A percentile compares a stretch with the other conserved stretches of the same genome.
These are phyloP conservation scores for Hypomyces perniciosus DNA, from an alignment of 2,329 filamentous ascomycete genomes.

Conservation along the genomic window DNA sequence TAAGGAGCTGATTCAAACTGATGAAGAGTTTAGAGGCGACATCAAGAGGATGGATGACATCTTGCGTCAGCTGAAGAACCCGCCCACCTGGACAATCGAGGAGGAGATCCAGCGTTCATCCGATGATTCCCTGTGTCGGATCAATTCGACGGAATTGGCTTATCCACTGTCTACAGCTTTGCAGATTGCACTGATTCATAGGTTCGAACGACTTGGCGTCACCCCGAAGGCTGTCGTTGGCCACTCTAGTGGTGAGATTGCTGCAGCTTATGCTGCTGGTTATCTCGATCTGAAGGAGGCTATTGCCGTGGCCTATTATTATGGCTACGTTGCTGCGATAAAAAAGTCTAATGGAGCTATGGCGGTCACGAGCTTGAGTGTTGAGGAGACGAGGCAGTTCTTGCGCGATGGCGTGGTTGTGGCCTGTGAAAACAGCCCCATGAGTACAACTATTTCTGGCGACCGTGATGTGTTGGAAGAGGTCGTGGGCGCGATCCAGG, in stretches of 20 bases:
- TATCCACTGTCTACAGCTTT: slow-evolving; percentile 36
- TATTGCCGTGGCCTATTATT: slow-evolving; percentile 25
- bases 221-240: slow-evolving; percentile 24
- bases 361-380: slow-evolving; percentile 24
- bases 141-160: slow-evolving; percentile 3
- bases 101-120: slow-evolving; percentile 9
- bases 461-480: slow-evolving; percentile 22
- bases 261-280: slow-evolving; percentile 26
- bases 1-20: slow-evolving; percentile 19
- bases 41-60: slow-evolving; percentile 7
- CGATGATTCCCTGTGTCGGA: slow-evolving; percentile 3
- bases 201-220: slow-evolving; percentile 23
- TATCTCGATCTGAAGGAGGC: slow-evolving; percentile 18
- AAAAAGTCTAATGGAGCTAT: slow-evolving; percentile 19
- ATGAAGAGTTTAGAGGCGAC: slow-evolving; percentile 15
- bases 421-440: slow-evolving; percentile 29
- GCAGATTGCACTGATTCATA: slow-evolving; percentile 33
- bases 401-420: slow-evolving; percentile 17
- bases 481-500: slow-evolving; percentile 8
- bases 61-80: background rate
- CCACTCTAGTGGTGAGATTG: slow-evolving; percentile 33
- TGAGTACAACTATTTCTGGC: slow-evolving; percentile 28
- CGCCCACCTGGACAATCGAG: slow-evolving; percentile 10
- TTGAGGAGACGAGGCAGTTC: background rate
- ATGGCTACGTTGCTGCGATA: slow-evolving; percentile 19